These are phyloP conservation scores for Phytophthora macrochlamydospora DNA, from an alignment of 352 stramenopile genomes.

Conservation along the genomic window DNA sequence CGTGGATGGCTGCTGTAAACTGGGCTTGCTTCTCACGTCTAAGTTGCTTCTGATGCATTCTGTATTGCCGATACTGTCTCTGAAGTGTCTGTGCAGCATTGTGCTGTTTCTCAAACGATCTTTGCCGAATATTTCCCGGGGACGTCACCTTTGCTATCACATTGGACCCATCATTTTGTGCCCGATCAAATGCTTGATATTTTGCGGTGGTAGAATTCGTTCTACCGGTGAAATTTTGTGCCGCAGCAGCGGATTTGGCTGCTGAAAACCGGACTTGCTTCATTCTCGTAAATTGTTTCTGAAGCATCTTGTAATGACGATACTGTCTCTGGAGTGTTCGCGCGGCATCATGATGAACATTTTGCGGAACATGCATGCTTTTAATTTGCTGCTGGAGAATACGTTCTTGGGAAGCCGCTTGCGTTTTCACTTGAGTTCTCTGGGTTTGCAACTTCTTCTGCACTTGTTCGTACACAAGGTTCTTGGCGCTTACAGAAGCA, in stretches of 20 bases:
- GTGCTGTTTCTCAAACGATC: too few species aligned
- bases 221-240: too few species aligned
- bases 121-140: too few species aligned
- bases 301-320: slow-evolving; percentile 39
- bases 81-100: too few species aligned
- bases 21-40: too few species aligned
- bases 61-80: too few species aligned
- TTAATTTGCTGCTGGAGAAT: slow-evolving; percentile 30
- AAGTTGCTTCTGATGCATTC: too few species aligned
- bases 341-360: slow-evolving; percentile 52
- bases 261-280: slow-evolving; percentile 27
- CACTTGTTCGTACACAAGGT: slow-evolving; percentile 75
- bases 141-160: too few species aligned
- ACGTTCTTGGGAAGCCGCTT: slow-evolving; percentile 15
- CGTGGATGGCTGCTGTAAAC: not conserved
- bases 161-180: too few species aligned
- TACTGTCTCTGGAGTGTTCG: slow-evolving; percentile 47
- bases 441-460: slow-evolving; percentile 52
- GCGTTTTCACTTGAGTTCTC: slow-evolving; percentile 12
- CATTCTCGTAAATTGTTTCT: slow-evolving; percentile 16
- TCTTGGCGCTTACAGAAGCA: slow-evolving; percentile 64
- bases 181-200: too few species aligned
- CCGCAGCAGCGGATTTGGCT: slow-evolving; percentile 28
- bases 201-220: too few species aligned
- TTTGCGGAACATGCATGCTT: slow-evolving; percentile 38